Evolutionary conservation across 768 basidiomycete species (phyloP), one percentile per base, ranked within the genome.

Genomic region (Strobilomyces echinocephalus): DNA sequence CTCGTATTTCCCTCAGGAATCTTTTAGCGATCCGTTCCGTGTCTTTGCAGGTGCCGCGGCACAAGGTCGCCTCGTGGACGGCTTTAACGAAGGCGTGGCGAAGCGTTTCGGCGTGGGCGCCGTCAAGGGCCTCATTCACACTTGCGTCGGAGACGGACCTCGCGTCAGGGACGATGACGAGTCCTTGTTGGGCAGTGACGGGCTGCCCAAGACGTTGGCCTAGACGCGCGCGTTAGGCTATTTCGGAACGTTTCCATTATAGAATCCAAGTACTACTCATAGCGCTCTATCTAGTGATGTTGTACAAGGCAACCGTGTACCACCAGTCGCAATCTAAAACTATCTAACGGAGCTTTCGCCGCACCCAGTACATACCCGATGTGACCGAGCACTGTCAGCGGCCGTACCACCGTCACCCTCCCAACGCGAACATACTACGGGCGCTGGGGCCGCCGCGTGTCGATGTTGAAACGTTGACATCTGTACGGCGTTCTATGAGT

Each of bases 51-150:
- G 68, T 2, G 63, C 56, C 0, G 73, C 72, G 6, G 69, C 79
- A 5, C 60, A 77, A 48, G 88, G 81, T 6, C 74, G 70, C 51
- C 62, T 87, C 5, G 73, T 85, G 0, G 73, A 78, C 8, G 90
- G 89, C 2, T 95, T 97, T 75, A 89, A 95, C 66, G 74, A 74
- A 34, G 79, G 74, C 38, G 91, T 95, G 3, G 86, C 88, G 34
- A 85, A 85, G 69, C 77, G 74, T 46, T 91, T 84, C 66, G 80
- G 78, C 16, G 74, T 79, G 8, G 94, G 89, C 1, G 83, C 88
- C 2, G 92, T 98, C 38, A 91, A 91, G 71, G 77, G 83, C 4
- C 77, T 97, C 65, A 97, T 98, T 49, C 93, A 95, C 70, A 97
- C 95, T 9, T 76, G 79, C 42, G 91, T 97, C 8, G 95, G 95